Evolutionary conservation across 1,284 basidiomycete genomes (phyloP), one percentile per base, ranked within the genome.

Genomic region (Gastroboletus turbinatus): DNA sequence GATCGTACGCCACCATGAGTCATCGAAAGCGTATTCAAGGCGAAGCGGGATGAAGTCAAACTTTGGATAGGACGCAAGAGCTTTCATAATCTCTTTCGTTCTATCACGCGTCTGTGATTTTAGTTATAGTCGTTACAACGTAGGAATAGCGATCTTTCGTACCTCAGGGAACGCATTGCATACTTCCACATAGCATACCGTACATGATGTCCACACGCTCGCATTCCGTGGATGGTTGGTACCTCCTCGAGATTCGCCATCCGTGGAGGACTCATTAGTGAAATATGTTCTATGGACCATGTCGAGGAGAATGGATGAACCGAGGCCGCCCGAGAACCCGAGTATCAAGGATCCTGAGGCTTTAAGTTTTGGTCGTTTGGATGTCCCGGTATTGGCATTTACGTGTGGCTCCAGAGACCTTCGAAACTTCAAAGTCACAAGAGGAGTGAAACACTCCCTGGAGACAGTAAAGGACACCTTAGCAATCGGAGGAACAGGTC

Each of bases 301-400:
- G 66, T 91, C 85, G n/a, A 92, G 75, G 6, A 91, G 75, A 1
- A 89, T 77, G 0, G 84, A 82, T 0, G 90, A 90, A 5, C 86
- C 85, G 0, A 90, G 74, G 3, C 90, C 89, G 11, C 90, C 90
- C 32, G 90, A 92, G 58, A 84, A 82, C 1, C 79, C 89, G 21
- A 92, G 67, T 4, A 85, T 70, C 4, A 92, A 72, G 57, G 85
- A 82, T 35, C 89, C 89, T 13, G 79, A 72, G 1, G 89, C 87
- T 63, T 83, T 85, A 7, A 88, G 73, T 9, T 75, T 77, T 75
- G 76, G 45, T 75, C 79, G 63, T 79, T 79, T 57, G 77, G 76
- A 53, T 38, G 61, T 62, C 29, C 63, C 60, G 4, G 57, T 44
- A 32, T 72, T 71, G 5, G 76, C 72, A 58, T 90, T 89, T 50